phyloP scores from a whole-genome alignment of 2,329 filamentous ascomycete genomes.

The Colletotrichum abscissum region DNA sequence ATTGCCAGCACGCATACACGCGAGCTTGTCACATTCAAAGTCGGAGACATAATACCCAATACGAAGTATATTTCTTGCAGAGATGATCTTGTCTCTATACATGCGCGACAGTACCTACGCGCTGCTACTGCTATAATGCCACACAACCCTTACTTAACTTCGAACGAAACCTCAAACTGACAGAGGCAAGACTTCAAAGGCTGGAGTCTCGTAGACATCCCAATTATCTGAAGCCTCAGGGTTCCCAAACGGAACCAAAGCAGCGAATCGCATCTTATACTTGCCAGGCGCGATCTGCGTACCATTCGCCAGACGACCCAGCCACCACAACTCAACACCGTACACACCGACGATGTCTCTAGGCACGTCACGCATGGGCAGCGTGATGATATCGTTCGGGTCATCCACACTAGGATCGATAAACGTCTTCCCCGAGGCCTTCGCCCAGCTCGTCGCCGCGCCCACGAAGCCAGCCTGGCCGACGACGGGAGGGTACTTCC shows the following conservation, averaged over 20 bases:
- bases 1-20: neutral
- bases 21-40: neutral
- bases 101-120: neutral
- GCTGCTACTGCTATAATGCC: too few species aligned
- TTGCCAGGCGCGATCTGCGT: slow-evolving; percentile 52
- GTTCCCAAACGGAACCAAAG: slow-evolving; percentile 24
- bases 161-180: neutral
- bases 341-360: slow-evolving; percentile 41
- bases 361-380: slow-evolving; percentile 48
- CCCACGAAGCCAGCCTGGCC: slow-evolving; percentile 55
- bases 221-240: slow-evolving; percentile 29
- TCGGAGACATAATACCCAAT: slow-evolving; percentile 23
- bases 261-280: slow-evolving; percentile 43
- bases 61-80: neutral
- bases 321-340: slow-evolving; percentile 51
- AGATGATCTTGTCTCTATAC: neutral
- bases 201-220: slow-evolving; percentile 29
- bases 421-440: slow-evolving; percentile 46
- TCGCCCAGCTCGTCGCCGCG: slow-evolving; percentile 52
- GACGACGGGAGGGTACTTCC: slow-evolving; percentile 53
- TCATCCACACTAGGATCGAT: slow-evolving; percentile 49
- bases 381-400: slow-evolving; percentile 50
- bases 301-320: slow-evolving; percentile 54
- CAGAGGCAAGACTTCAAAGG: slow-evolving; percentile 41
- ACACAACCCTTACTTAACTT: neutral